Evolutionary conservation across 805 yeast species (phyloP), one percentile per base, ranked within the genome.

Genomic region (Brettanomyces anomalus): DNA sequence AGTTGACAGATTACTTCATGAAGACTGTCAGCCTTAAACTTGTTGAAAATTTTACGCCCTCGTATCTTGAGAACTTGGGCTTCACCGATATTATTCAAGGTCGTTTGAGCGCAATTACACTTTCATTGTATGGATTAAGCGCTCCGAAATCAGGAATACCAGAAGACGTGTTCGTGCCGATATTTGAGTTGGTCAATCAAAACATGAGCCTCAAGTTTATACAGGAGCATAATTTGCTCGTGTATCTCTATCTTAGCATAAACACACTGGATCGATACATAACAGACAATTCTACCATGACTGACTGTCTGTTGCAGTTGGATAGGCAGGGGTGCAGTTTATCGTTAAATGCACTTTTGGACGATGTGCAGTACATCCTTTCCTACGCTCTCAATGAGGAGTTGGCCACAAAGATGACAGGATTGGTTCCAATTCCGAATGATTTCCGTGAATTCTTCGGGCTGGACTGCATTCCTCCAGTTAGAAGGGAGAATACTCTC

Each of bases 261-360:
- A 42, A 50, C 15, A 42, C 53, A 7, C 28, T 40, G 10, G 55
- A 52, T 8, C 47, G 49, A 17, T 54, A 56, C 31, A 19, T 58
- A 34, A 32, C 5, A 4, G 18, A 18, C 10, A 10, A n/a, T 6
- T 17, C 5, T 5, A 13, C 16, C 8, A n/a, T 40, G 21, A 15
- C 36, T 5, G 33, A 44, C 4, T 34, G 59, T 4, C 50, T 54
- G 33, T 37, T 49, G 15, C 36, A 52, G 26, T 38, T 59, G 28
- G 47, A 46, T 40, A 60, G 59, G 43, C 35, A 65, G 49, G 70
- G 68, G 19, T 50, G 65, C 43, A 43, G 70, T 3, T 51, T 69
- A 19, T 44, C 58, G 4, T 41, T 62, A 0, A 64, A 68, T 49
- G 68, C 68, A 13, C 54, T 61, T 18, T 37, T 60, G 33, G 62